Evolutionary conservation across 495 filamentous ascomycete genomes (phyloP), one percentile per base, ranked within the genome.

Genomic region (Coniosporium apollinis): DNA sequence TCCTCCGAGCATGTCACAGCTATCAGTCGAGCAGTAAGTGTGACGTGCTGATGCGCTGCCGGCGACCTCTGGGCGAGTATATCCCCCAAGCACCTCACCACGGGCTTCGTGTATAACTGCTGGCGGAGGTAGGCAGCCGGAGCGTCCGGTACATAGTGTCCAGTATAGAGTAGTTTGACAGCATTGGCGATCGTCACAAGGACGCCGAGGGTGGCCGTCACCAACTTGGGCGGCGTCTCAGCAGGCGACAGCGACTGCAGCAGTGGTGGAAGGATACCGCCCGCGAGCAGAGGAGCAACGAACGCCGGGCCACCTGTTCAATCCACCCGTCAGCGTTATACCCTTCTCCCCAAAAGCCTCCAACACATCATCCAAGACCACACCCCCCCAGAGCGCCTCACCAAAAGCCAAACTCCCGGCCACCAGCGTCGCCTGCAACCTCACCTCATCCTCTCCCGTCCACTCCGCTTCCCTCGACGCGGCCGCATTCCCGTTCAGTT

Each of bases 361-460:
- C 6, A 9, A 22, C 6, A 14, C 4, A 19, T n/a, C n/a, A n/a
- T n/a, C n/a, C n/a, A n/a, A n/a, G n/a, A n/a, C 19, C 32, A 22
- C 32, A 20, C 7, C 32, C 19, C 16, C n/a, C 20, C 19, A 17
- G 8, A 9, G 13, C 24, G 51, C 57, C 52, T 39, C 64, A 89
- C 87, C 89, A 59, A 79, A 72, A 28, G 82, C 82, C 44, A 97
- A 61, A 53, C 80, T 93, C 19, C 76, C 79, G 17, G 91, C 57
- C 19, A 93, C 66, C 37, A 87, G 69, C 37, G 85, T 69, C 20
- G 80, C 76, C 61, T 92, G 83, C 38, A 94, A 56, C 43, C 74
- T 69, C 26, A 74, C 68, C 26, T 73, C 66, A 31, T 79, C 72
- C 22, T 80, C 72, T 7, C 65, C 61, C 21, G 57, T 58, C 43